phyloP scores from a whole-genome alignment of 2,329 filamentous ascomycete species.

The Chaetomiaceae sp. region DNA sequence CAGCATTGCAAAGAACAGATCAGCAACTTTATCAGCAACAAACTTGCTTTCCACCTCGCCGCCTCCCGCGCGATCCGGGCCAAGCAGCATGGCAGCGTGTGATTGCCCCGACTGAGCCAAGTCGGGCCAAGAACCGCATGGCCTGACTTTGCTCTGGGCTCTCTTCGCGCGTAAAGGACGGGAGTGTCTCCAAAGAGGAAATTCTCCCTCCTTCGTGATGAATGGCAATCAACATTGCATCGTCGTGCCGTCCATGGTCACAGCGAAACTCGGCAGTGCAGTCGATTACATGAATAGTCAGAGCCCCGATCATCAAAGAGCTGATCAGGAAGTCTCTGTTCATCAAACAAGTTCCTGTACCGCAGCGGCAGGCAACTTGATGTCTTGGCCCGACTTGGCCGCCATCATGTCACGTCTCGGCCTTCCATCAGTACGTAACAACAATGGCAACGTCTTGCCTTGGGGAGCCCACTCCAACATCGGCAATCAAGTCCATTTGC shows the following conservation, averaged over 20 bases:
- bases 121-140: constrained; percentile 7
- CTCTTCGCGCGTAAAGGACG: too few relatives aligned
- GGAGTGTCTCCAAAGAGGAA: too few relatives aligned
- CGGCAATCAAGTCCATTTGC: too few relatives aligned
- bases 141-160: constrained; percentile 6
- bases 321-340: neutral
- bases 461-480: too few relatives aligned
- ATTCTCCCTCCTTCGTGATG: too few relatives aligned
- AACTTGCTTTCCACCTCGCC: neutral
- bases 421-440: neutral
- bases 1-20: neutral
- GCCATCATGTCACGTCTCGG: neutral
- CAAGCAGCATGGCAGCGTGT: neutral
- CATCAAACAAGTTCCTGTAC: too few relatives aligned
- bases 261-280: constrained; percentile 11
- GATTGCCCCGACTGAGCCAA: neutral
- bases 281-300: neutral
- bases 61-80: neutral
- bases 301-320: neutral
- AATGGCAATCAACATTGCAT: too few relatives aligned
- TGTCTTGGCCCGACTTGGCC: constrained; percentile 19
- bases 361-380: neutral
- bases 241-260: constrained; percentile 1
- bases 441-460: too few relatives aligned
- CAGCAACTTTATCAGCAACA: constrained; percentile 7